Evolutionary conservation across 148 eudicot species (phyloP), one percentile per base, ranked within the genome.

Genomic region (Cornus suecica): DNA sequence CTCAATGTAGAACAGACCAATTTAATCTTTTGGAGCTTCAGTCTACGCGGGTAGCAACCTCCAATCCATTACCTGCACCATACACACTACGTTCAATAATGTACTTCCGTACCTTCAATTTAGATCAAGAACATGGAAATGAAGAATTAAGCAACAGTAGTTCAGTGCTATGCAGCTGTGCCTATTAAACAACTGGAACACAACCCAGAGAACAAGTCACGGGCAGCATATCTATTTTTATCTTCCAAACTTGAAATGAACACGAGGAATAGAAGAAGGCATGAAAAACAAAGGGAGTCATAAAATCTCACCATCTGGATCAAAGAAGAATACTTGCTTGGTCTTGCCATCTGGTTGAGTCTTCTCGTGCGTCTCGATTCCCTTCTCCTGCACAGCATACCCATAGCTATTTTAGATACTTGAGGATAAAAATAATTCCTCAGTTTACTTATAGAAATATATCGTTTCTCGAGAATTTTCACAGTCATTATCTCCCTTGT

Each of bases 301-400:
- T 8, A 24, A 78, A 68, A 75, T 42, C 82, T 80, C 60, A 94
- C 98, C 97, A 78, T 94, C 98, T 13, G 97, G 97, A 78, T 94
- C 97, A 80, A 94, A 94, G 91, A 94, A 94, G 80, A 94, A 94
- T 4, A 82, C 94, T 86, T 90, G 97, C 81, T 87, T 94, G 74
- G 85, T 88, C 83, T 89, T 88, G 67, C 94, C 93, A 77, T 92
- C 86, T 68, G 97, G 94, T 76, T 80, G 89, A 71, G 85, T 81
- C 80, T 67, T 84, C 78, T 86, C 89, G 73, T 86, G 90, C 66
- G 84, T 85, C 83, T 90, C 81, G 64, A 94, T 90, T 48, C 97
- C 97, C 75, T 88, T 89, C 23, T 87, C 98, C 98, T 92, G 86
- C 75, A 79, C 29, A 63, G 30, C 6, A 80, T 0, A 71, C 5